phyloP scores from a whole-genome alignment of 768 basidiomycete genomes.

The Suillus decipiens region DNA sequence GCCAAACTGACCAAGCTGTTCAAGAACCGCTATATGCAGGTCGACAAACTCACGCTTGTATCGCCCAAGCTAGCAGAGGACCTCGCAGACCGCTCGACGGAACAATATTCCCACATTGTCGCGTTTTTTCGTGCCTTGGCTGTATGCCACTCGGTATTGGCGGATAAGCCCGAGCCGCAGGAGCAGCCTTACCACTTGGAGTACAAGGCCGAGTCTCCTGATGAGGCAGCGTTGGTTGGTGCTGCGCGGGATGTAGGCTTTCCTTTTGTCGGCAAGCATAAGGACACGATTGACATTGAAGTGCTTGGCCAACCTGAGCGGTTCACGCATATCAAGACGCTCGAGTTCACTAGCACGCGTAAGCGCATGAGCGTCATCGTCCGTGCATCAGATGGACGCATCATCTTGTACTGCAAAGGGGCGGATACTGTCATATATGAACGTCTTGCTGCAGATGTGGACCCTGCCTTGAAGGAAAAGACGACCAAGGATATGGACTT shows the following conservation, averaged over 20 bases:
- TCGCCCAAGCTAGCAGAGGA: slow-evolving; percentile 84
- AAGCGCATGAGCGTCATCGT: slow-evolving; percentile 96
- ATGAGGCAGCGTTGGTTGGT: slow-evolving; percentile 91
- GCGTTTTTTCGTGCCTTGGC: slow-evolving; percentile 96
- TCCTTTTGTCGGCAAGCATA: slow-evolving; percentile 78
- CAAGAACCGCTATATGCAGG: slow-evolving; percentile 85
- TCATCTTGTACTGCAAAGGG: slow-evolving; percentile 94
- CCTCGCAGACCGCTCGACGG: slow-evolving; percentile 58
- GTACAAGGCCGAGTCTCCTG: slow-evolving; percentile 97
- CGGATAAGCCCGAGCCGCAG: slow-evolving; percentile 69
- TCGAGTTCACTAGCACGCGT: slow-evolving; percentile 93
- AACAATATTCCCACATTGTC: slow-evolving; percentile 66
- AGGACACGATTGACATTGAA: slow-evolving; percentile 82
- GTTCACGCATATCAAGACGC: slow-evolving; percentile 73
- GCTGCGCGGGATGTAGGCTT: slow-evolving; percentile 94
- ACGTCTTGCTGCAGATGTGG: slow-evolving; percentile 76
- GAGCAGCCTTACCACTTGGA: slow-evolving; percentile 63
- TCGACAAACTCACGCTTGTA: slow-evolving; percentile 83
- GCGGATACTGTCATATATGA: slow-evolving; percentile 95
- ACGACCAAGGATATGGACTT: slow-evolving; percentile 88
- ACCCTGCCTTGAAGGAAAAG: slow-evolving; percentile 68
- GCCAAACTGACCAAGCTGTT: slow-evolving; percentile 71
- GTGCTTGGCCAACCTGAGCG: slow-evolving; percentile 88
- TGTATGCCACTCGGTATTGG: slow-evolving; percentile 88
- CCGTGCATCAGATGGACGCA: slow-evolving; percentile 77